Conservation (phyloP, 2,329 filamentous ascomycete species). For the Fusarium longipes region DNA sequence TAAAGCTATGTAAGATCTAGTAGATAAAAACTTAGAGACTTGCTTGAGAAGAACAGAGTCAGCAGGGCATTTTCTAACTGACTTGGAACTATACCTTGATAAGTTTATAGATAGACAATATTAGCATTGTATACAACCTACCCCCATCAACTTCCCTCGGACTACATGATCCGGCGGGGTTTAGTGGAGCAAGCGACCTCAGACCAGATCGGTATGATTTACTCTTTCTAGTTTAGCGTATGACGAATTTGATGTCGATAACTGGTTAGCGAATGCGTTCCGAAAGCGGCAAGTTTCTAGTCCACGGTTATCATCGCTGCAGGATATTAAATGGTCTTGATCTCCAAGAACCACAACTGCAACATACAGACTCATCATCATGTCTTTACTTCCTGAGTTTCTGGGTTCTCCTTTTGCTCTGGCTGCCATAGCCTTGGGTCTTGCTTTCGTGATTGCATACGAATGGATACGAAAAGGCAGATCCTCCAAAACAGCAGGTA, state of each 20-base stretch:
- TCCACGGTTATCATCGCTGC: neutral
- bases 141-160: neutral
- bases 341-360: neutral
- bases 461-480: neutral
- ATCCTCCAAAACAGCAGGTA: neutral
- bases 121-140: neutral
- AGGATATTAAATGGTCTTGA: neutral
- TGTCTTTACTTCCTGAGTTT: neutral
- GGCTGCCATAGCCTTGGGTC: neutral
- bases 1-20: too few relatives aligned
- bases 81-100: neutral
- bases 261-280: neutral
- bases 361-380: neutral
- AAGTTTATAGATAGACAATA: neutral
- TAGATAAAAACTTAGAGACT: too few relatives aligned
- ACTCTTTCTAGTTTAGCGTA: neutral
- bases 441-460: neutral
- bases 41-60: neutral
- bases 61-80: neutral
- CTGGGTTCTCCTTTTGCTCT: neutral
- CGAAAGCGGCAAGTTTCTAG: conserved; percentile 7
- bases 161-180: neutral
- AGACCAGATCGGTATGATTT: neutral
- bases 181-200: neutral
- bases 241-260: neutral